A percentile compares a stretch with the other conserved stretches of the same genome.
Evolutionary conservation across 192 early-diverging fungal genomes (phyloP).

Genomic region (Gaertneriomyces sp.): DNA sequence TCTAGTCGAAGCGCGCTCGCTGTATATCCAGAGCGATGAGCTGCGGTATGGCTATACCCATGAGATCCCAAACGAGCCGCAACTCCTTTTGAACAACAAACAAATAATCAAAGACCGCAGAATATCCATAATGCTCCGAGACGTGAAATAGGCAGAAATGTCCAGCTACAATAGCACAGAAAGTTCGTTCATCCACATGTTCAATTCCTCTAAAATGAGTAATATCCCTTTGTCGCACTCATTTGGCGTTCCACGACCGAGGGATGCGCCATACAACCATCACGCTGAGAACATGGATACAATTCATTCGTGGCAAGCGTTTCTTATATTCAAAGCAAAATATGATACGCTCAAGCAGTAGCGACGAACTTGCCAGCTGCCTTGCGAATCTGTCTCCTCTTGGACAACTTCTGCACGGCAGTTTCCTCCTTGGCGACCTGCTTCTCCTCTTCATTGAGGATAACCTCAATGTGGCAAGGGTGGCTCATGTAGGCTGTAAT

Average conservation of each 20-base stretch:
- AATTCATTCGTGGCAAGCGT: not conserved
- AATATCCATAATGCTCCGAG: constrained; percentile 74
- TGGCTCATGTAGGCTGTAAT: constrained; percentile 79
- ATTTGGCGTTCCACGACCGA: no score
- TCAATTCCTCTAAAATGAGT: no score
- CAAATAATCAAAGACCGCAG: constrained; percentile 56
- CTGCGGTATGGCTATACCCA: constrained; percentile 79
- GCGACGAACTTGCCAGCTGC: constrained; percentile 15
- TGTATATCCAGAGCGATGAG: constrained; percentile 70
- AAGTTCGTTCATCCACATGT: no score
- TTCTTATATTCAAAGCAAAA: not conserved
- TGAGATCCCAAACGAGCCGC: constrained; percentile 59
- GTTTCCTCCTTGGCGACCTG: constrained; percentile 67
- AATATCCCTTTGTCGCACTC: no score
- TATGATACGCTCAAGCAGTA: constrained; percentile 13
- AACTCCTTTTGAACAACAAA: constrained; percentile 53
- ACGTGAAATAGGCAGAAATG: constrained; percentile 6
- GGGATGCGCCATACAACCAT: no score
- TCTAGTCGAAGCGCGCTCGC: constrained; percentile 55
- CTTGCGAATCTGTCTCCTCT: constrained; percentile 34
- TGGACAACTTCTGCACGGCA: constrained; percentile 34
- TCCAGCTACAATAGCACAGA: no score
- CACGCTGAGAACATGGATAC: not conserved
- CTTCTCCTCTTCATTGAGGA: constrained; percentile 84
- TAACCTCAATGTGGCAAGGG: constrained; percentile 96